Base-by-base conservation (phyloP, 164 flowering plant genomes). In the Nelumbo lutea region DNA sequence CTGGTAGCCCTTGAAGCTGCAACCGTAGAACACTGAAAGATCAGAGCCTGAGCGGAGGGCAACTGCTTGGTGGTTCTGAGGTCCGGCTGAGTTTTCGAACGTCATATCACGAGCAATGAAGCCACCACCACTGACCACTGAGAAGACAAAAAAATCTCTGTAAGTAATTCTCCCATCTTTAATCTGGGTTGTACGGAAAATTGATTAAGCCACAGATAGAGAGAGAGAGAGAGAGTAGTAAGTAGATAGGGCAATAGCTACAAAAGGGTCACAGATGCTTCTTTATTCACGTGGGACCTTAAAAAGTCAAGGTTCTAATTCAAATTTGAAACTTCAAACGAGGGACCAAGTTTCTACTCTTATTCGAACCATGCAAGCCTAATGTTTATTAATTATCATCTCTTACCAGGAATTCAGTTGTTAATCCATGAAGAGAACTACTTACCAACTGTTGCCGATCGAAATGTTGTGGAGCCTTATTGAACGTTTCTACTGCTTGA, bases 371-470 rank as follows among this genome's bases (percentile, higher is more conserved):
- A 27, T 27, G 27, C 27, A 27, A 27, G 0, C 27, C 27, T 27
- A 27, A 27, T 27, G 27, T 27, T 27, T 27, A 27, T 27, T 27
- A 27, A 27, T 27, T 27, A 27, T 27, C 27, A 27, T 27, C 27
- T 27, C 27, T 46, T 46, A 46, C 4, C 5, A 46, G 48, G 48
- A 46, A 46, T 46, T 46, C 5, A 46, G 7, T 4, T 46, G 48
- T 42, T 61, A 13, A 15, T 27, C 27, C 4, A 44, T 2, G 38
- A 10, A 64, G 8, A 42, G 58, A 27, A 27, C 27, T 27, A 70
- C 80, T 76, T 75, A 89, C 95, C 92, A 70, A 86, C 78, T 61
- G 95, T 87, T 0, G 95, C 95, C 0, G 92, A 80, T 0, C 85
- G 76, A 53, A 83, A 89, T 42, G 95, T 89, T 1, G 95, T 86